Percentiles rank a stretch among this genome's conserved stretches.
These are phyloP conservation scores for Funneliformis geosporum DNA, from an alignment of 192 early-diverging fungal species.

Conservation along the genomic window DNA sequence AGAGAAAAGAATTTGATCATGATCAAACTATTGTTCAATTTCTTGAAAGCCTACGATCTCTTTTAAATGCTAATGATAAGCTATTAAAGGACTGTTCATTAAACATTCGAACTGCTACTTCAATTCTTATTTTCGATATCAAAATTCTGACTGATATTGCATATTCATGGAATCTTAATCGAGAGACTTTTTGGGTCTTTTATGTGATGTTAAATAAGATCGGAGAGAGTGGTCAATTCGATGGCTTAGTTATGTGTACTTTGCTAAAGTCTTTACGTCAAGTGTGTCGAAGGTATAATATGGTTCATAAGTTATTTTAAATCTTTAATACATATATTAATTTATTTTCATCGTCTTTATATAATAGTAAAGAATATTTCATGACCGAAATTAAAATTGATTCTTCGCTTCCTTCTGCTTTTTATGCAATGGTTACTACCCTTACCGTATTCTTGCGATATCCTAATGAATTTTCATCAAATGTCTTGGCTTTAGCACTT, in stretches of 20 bases:
- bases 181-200: constrained; percentile 28
- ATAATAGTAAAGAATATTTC: constrained; percentile 16
- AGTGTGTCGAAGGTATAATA: constrained; percentile 1
- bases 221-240: background rate
- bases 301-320: background rate
- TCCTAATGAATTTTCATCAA: constrained; percentile 8
- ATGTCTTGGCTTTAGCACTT: background rate
- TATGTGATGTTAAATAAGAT: constrained; percentile 15
- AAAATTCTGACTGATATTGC: constrained; percentile 7
- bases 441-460: background rate
- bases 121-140: constrained; percentile 19
- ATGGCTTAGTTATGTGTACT: constrained; percentile 11
- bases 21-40: background rate
- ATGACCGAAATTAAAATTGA: background rate
- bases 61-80: background rate
- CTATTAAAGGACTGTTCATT: background rate
- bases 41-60: background rate
- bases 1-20: background rate
- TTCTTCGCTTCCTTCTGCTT: background rate
- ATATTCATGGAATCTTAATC: background rate
- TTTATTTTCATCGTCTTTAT: background rate
- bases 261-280: background rate
- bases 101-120: constrained; percentile 5
- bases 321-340: background rate
- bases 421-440: constrained; percentile 9